Evolutionary conservation across 2,329 filamentous ascomycete species (phyloP), one percentile per base, ranked within the genome.

Genomic region (Epichloe bromicola): DNA sequence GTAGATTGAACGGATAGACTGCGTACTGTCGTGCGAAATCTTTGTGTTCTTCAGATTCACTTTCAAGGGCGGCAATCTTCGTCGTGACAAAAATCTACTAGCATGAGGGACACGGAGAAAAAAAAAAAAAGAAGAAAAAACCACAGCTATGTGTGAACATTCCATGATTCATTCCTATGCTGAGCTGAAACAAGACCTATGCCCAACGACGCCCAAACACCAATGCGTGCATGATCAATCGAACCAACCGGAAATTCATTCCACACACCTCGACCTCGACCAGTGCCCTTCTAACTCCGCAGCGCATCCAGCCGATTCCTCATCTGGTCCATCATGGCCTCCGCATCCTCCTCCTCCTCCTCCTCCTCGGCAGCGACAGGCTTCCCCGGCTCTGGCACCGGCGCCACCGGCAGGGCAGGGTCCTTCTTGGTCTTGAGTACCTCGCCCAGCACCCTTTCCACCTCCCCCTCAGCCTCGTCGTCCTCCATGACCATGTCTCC

Each of bases 281-380:
- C 23, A 44, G 10, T 14, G 26, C 8, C 40, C 23, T 26, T 44
- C 37, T 61, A 95, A 68, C 89, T 96, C 77, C 93, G 86, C 63
- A 97, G 70, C 37, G 90, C 90, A 70, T 97, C 88, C 59, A 98
- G 68, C 46, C 91, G 77, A 59, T 89, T 89, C 65, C 91, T 77
- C 93, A 97, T 97, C 72, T 95, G 86, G 60, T 89, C 85, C 71
- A 97, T 80, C 73, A 93, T 88, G 46, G 86, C 88, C 68, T 95
- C 89, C 55, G 88, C 83, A 60, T 93, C 86, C 54, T 88, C 86
- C 58, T 89, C 46, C 4, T 15, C 82, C 52, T 78, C 84, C 54
- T 74, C 74, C 4, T 71, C 71, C 51, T 71, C 73, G 39, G 71
- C 71, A 17, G 74, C 71, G 26, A 69, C 72, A 23, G 74, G 71